Percentiles rank a stretch among this genome's conserved stretches.
Conservation (phyloP, 768 basidiomycete genomes). For the Cyathus striatus region DNA sequence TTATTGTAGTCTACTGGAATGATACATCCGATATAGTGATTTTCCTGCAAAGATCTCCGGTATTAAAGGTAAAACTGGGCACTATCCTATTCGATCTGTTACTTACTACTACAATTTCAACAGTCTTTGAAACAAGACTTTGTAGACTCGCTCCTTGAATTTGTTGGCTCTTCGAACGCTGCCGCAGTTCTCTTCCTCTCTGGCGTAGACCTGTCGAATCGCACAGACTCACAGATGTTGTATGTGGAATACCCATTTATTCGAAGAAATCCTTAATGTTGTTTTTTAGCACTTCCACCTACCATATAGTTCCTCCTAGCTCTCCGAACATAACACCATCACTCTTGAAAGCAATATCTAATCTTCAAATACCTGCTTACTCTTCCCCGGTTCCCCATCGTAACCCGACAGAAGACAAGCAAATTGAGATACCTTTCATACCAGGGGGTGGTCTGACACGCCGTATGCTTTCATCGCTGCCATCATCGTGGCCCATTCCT, state of each 20-base stretch:
- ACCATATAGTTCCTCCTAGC: slow-evolving; percentile 43
- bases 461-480: slow-evolving; percentile 57
- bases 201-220: slow-evolving; percentile 69
- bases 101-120: slow-evolving; percentile 2
- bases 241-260: slow-evolving; percentile 26
- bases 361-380: slow-evolving; percentile 51
- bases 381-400: slow-evolving; percentile 40
- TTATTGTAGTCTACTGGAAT: slow-evolving; percentile 57
- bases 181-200: slow-evolving; percentile 59
- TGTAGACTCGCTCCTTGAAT: slow-evolving; percentile 49
- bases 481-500: slow-evolving; percentile 44
- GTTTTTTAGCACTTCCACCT: slow-evolving; percentile 54
- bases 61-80: slow-evolving; percentile 52
- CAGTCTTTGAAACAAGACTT: slow-evolving; percentile 70
- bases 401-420: slow-evolving; percentile 16
- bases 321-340: slow-evolving; percentile 39
- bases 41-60: slow-evolving; percentile 77
- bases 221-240: slow-evolving; percentile 78
- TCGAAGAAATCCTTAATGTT: neutral
- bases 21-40: slow-evolving; percentile 45
- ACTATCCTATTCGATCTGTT: slow-evolving; percentile 1
- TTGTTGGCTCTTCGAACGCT: slow-evolving; percentile 46
- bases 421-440: slow-evolving; percentile 56
- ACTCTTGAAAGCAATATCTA: slow-evolving; percentile 34
- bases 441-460: slow-evolving; percentile 75